Evolutionary conservation across 2,329 filamentous ascomycete species (phyloP).

Genomic region (Grosmannia huntii): DNA sequence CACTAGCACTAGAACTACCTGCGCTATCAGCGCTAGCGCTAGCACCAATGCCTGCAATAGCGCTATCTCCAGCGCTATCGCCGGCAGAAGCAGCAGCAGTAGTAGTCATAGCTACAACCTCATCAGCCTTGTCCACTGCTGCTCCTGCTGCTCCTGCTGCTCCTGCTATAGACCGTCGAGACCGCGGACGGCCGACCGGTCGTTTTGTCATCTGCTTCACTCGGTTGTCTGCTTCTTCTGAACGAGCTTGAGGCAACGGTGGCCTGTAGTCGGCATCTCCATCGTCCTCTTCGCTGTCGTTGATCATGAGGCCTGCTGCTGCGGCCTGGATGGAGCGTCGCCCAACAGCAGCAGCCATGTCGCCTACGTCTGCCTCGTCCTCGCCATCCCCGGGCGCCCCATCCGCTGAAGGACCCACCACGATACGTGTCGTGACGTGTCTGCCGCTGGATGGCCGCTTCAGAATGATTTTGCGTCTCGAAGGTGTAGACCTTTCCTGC

Average conservation of each 20-base stretch:
- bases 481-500: not conserved
- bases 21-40: not conserved
- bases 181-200: constrained; percentile 8
- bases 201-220: not conserved
- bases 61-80: not conserved
- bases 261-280: not conserved
- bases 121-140: not conserved
- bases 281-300: not conserved
- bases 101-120: not conserved
- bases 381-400: constrained; percentile 12
- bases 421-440: constrained; percentile 9
- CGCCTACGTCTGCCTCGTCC: not conserved
- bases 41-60: not conserved
- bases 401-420: constrained; percentile 11
- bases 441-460: constrained; percentile 22
- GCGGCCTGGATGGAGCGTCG: not conserved
- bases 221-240: not conserved
- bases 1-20: not conserved
- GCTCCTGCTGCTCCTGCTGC: not conserved
- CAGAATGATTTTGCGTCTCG: constrained; percentile 31
- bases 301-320: not conserved
- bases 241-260: not conserved
- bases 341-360: not conserved
- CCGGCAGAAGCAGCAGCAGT: not conserved
- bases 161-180: constrained; percentile 5